Evolutionary conservation across 73 alveolate genomes (phyloP), one percentile per base, ranked within the genome.

Genomic region (Paramecium bursaria): DNA sequence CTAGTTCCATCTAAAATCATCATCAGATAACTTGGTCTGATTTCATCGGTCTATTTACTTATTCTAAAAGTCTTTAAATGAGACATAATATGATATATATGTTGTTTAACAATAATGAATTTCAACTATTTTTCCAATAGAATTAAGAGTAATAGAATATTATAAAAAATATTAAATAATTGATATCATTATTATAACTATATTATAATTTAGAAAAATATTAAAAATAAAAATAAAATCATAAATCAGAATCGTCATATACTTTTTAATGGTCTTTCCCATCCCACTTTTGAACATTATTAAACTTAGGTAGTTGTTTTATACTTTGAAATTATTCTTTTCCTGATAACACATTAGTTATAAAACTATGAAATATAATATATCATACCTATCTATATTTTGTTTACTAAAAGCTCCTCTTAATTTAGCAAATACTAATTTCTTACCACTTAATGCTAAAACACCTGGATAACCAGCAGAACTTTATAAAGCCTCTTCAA

Each of bases 401-500:
- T 30, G 44, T 46, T 61, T 75, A 15, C 60, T 67, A 49, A 46
- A 87, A 4, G 86, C 79, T 29, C 93, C 88, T 48, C 73, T 79
- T 26, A 87, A 73, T 46, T 57, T 73, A 33, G 87, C 48, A 57
- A 39, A 85, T 27, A 77, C 74, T 1, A 31, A 57, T 61, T 87
- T 87, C 79, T 50, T 50, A 10, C 60, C 74, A 49, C 86, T 60
- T 17, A 92, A 35, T 0, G 97, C 99, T 44, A 93, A 79, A 13
- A 91, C 96, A 29, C 98, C 95, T 30, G 99, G 99, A 91, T 90
- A 95, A 7, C 98, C 98, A 60, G 93, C 95, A 21, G 97, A 97
- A 26, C 95, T 85, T 31, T 93, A 91, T 4, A 94, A 73, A 86
- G 88, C 75, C 44, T 90, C 92, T 86, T 96, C 98, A 30, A 96